These are phyloP conservation scores for Podospora pseudoanserina DNA, from an alignment of 495 filamentous ascomycete genomes.

Conservation along the genomic window DNA sequence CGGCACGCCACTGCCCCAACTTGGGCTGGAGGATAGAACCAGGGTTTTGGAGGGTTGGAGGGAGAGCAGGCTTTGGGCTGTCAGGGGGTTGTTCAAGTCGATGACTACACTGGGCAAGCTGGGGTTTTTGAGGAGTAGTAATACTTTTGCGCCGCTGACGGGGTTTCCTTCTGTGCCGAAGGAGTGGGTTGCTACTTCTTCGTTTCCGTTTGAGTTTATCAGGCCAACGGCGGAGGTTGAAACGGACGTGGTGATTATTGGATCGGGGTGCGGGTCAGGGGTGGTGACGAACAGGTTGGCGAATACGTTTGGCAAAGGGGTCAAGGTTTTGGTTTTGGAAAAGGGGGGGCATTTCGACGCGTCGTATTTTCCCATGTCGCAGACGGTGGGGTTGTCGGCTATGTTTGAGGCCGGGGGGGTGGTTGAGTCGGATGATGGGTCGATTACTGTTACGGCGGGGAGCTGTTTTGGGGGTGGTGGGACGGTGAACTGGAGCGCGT, in stretches of 20 bases:
- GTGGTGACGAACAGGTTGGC: slow-evolving; percentile 79
- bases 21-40: slow-evolving; percentile 57
- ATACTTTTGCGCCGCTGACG: slow-evolving; percentile 53
- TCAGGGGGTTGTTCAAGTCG: slow-evolving; percentile 55
- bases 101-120: slow-evolving; percentile 54
- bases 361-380: slow-evolving; percentile 65
- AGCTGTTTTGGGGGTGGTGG: slow-evolving; percentile 83
- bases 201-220: slow-evolving; percentile 47
- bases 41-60: slow-evolving; percentile 59
- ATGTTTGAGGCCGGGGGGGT: slow-evolving; percentile 62
- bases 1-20: slow-evolving; percentile 57
- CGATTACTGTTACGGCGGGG: slow-evolving; percentile 60
- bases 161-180: slow-evolving; percentile 61
- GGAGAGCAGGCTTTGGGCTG: slow-evolving; percentile 53
- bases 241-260: slow-evolving; percentile 79
- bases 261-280: slow-evolving; percentile 82
- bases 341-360: slow-evolving; percentile 47
- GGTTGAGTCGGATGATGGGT: slow-evolving; percentile 58
- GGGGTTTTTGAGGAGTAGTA: slow-evolving; percentile 57
- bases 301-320: slow-evolving; percentile 53
- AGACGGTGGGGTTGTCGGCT: slow-evolving; percentile 59
- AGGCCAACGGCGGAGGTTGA: slow-evolving; percentile 56
- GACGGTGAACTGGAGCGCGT: slow-evolving; percentile 85
- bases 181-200: slow-evolving; percentile 55
- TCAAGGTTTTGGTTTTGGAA: slow-evolving; percentile 75